Evolutionary conservation across 257 asterid species (phyloP), one percentile per base, ranked within the genome.

Genomic region (Echium plantagineum): DNA sequence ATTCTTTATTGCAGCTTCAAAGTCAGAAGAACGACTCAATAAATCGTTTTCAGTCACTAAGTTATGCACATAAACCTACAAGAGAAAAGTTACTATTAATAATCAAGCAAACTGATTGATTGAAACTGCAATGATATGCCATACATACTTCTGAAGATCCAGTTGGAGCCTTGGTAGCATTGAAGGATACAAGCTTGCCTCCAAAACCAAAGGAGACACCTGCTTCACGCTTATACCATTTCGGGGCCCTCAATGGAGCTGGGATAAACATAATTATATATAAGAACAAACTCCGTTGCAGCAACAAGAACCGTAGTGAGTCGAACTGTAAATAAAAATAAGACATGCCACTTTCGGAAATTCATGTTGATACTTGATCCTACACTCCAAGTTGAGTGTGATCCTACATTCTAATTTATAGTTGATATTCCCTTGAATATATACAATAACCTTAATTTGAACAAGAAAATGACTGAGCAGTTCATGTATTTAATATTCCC

Each of bases 161-260:
- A 72, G 79, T 63, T 22, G 77, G 75, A 64, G 84, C 59, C 66
- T 84, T 93, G 2, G 81, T 65, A 64, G 94, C 63, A 63, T 73
- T 72, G 72, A 91, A 91, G 19, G 97, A 84, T 60, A 93, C 82
- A 72, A 93, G 99, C 80, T 89, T 93, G 58, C 98, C 98, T 53
- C 98, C 97, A 69, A 91, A 91, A 62, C 98, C 98, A 81, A 91
- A 91, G 32, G 98, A 91, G 38, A 91, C 98, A 68, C 98, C 98
- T 21, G 94, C 87, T 75, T 84, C 84, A 60, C 78, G 79, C 74
- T 82, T 89, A 76, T 86, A 84, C 98, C 98, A 91, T 70, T 85
- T 91, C 54, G 98, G 98, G 42, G 98, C 95, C 85, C 86, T 85
- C 81, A 84, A 69, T 56, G 86, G 81, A 57, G 90, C 98, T 88